A percentile compares a stretch with the other conserved stretches of the same genome.
Conservation (phyloP, 139 green algal genomes). For the Pleodorina starrii region DNA sequence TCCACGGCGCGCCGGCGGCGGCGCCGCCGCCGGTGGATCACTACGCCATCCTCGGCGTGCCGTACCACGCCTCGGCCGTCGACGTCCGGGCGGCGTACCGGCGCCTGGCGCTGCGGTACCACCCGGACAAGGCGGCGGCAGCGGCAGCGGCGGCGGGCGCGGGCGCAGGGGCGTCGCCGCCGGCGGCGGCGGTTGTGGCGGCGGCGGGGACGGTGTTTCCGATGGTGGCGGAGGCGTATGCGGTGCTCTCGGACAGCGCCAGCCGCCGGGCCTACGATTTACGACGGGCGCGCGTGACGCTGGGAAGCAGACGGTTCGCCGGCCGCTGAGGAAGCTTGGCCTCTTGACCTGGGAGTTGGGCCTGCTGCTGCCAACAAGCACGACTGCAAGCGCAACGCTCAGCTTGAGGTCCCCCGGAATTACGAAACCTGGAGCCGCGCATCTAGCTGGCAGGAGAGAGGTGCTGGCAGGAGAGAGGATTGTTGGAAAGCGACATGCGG, state of each 20-base stretch:
- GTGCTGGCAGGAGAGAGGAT: too few relatives aligned
- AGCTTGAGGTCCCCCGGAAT: too few relatives aligned
- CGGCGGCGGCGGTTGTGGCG: conserved; percentile 35
- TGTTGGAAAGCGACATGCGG: too few relatives aligned
- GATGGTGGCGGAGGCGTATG: conserved; percentile 68
- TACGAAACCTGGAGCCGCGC: too few relatives aligned
- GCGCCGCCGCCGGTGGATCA: conserved; percentile 50
- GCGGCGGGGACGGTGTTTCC: conserved; percentile 68
- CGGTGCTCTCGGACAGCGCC: conserved; percentile 59
- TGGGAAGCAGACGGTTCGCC: neutral
- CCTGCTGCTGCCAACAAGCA: neutral
- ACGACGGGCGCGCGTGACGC: conserved; percentile 1
- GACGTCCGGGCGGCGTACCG: conserved; percentile 68
- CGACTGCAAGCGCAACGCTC: too few relatives aligned
- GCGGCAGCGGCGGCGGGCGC: neutral
- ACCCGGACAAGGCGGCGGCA: conserved; percentile 72
- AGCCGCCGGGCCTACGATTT: conserved; percentile 50
- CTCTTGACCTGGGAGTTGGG: neutral
- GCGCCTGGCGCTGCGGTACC: conserved; percentile 68
- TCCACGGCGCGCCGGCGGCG: neutral
- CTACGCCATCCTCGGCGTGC: conserved; percentile 69
- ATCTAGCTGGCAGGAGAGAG: too few relatives aligned
- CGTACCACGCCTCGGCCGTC: conserved; percentile 10
- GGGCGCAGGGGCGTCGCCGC: conserved; percentile 35
- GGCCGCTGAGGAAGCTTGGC: too few relatives aligned